Evolutionary conservation across 1,284 basidiomycete species (phyloP).

Genomic region (Trichosporon ovoides): DNA sequence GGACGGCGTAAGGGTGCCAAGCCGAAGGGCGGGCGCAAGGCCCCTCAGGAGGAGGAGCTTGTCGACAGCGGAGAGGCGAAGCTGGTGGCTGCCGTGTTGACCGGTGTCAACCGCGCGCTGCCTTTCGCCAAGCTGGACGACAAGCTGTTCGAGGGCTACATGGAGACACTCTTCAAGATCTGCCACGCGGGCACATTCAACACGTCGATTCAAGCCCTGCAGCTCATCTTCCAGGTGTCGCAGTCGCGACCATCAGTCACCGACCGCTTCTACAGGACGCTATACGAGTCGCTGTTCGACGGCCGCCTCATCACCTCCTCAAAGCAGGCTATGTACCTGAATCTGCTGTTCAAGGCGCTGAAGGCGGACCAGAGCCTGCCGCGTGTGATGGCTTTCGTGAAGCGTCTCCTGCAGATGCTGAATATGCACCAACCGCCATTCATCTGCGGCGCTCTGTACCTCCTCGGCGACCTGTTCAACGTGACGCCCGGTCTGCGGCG

Average conservation of each 20-base stretch:
- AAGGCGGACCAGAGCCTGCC: constrained; percentile 64
- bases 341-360: constrained; percentile 86
- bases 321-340: constrained; percentile 97
- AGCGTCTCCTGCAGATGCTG: constrained; percentile 80
- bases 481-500: constrained; percentile 64
- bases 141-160: constrained; percentile 72
- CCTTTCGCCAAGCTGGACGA: constrained; percentile 75
- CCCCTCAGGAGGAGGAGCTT: constrained; percentile 52
- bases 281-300: constrained; percentile 87
- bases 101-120: constrained; percentile 90
- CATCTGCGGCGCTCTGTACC: constrained; percentile 74
- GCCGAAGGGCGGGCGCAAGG: constrained; percentile 42
- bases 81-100: constrained; percentile 83
- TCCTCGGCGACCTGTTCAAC: constrained; percentile 66
- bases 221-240: constrained; percentile 81
- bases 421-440: constrained; percentile 75
- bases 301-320: constrained; percentile 72
- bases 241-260: constrained; percentile 55
- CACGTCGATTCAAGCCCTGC: constrained; percentile 87
- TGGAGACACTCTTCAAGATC: constrained; percentile 91
- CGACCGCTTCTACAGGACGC: constrained; percentile 82
- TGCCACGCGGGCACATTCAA: constrained; percentile 89
- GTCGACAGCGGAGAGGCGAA: constrained; percentile 76
- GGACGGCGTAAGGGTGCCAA: constrained; percentile 46
- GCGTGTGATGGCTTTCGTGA: constrained; percentile 75